Percentiles rank a stretch among this genome's conserved stretches.
These are phyloP conservation scores for Dioscorea dumetorum DNA, from an alignment of 106 monocot genomes.

Conservation along the genomic window DNA sequence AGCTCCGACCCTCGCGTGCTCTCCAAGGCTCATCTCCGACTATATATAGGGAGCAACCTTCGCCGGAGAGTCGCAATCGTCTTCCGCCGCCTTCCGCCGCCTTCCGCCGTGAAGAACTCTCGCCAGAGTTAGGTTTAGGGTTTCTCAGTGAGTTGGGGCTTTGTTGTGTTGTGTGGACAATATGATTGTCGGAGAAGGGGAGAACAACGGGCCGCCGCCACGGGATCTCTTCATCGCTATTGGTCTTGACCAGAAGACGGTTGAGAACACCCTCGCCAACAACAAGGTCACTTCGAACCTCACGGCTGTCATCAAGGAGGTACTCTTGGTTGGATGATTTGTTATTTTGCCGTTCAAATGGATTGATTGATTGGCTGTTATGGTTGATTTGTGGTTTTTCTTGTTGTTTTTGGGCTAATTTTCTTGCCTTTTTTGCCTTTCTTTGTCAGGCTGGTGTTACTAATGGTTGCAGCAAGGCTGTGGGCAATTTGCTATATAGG, in stretches of 20 bases:
- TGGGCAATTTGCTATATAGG: slow-evolving; percentile 88
- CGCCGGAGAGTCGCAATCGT: too few relatives aligned
- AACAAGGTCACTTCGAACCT: slow-evolving; percentile 87
- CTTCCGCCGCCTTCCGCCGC: too few relatives aligned
- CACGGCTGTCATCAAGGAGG: slow-evolving; percentile 86
- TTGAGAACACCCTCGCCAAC: slow-evolving; percentile 85
- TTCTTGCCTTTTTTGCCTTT: neutral
- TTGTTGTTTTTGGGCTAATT: neutral
- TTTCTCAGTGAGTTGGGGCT: too few relatives aligned
- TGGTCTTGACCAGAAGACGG: slow-evolving; percentile 74
- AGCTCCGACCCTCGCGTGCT: too few relatives aligned
- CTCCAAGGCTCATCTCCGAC: too few relatives aligned
- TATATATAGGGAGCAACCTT: too few relatives aligned
- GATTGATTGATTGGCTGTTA: neutral
- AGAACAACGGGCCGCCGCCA: slow-evolving; percentile 17
- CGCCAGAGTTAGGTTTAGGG: too few relatives aligned
- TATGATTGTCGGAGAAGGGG: slow-evolving; percentile 13
- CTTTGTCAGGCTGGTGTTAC: slow-evolving; percentile 42
- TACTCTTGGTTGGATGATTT: slow-evolving; percentile 1
- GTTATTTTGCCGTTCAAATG: neutral
- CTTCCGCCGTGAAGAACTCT: too few relatives aligned
- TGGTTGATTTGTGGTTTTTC: neutral
- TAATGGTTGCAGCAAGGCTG: slow-evolving; percentile 61
- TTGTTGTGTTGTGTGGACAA: too few relatives aligned
- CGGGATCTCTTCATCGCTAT: slow-evolving; percentile 71